These are phyloP conservation scores for Tausonia pullulans DNA, from an alignment of 1,284 basidiomycete species.

Conservation along the genomic window DNA sequence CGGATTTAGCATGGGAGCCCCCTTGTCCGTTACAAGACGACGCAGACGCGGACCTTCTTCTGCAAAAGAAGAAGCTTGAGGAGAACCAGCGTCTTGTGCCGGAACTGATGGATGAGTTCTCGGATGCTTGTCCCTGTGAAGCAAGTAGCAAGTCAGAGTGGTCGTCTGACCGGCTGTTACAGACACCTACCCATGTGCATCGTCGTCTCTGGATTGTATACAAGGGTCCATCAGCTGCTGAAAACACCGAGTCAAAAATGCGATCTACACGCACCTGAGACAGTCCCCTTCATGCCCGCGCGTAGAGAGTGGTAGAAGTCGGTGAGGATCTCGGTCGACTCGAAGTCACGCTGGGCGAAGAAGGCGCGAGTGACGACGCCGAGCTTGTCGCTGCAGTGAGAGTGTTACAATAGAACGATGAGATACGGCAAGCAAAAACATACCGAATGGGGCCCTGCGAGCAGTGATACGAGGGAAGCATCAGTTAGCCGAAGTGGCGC, in stretches of 20 bases:
- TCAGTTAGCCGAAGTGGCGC: background rate
- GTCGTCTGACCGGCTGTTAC: background rate
- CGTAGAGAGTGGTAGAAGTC: conserved; percentile 71
- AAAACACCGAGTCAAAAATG: too few species aligned
- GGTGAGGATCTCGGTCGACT: conserved; percentile 66
- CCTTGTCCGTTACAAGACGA: conserved; percentile 14
- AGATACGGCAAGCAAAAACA: background rate
- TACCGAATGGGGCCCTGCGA: background rate
- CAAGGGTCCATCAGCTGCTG: too few species aligned
- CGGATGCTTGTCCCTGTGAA: conserved; percentile 69
- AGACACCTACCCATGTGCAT: conserved; percentile 66
- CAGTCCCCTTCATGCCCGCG: background rate
- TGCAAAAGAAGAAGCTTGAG: conserved; percentile 91
- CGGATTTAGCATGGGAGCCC: background rate
- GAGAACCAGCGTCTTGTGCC: conserved; percentile 84
- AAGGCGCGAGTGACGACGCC: conserved; percentile 89
- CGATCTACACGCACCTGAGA: conserved; percentile 36
- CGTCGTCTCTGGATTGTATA: conserved; percentile 44
- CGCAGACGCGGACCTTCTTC: conserved; percentile 46
- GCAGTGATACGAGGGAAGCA: too few species aligned
- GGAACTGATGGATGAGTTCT: conserved; percentile 86
- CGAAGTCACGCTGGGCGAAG: conserved; percentile 82
- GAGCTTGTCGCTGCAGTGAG: conserved; percentile 59
- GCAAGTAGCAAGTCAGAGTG: background rate
- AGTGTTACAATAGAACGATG: background rate